Evolutionary conservation across 345 rosid genomes (phyloP).

Genomic region (Ceriops zippeliana): DNA sequence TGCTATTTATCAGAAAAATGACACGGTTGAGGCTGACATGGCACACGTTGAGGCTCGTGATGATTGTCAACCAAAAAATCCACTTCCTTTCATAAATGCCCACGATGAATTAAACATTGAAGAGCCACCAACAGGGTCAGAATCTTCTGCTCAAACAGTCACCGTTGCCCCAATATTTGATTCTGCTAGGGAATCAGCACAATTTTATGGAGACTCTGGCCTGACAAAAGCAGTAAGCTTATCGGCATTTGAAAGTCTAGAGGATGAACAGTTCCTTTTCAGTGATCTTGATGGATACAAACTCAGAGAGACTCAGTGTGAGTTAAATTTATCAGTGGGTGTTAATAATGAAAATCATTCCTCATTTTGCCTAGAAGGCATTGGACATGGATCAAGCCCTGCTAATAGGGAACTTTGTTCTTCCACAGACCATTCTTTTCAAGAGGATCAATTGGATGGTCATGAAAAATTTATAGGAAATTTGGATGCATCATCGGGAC

Average conservation of each 20-base stretch:
- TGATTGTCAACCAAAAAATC: conserved; percentile 17
- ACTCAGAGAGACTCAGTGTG: conserved; percentile 18
- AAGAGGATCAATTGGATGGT: conserved; percentile 24
- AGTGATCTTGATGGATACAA: conserved; percentile 54
- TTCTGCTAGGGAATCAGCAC: conserved; percentile 26
- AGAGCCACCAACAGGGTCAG: conserved; percentile 16
- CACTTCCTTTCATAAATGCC: conserved; percentile 16
- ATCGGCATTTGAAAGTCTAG: conserved; percentile 42
- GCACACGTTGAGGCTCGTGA: background rate
- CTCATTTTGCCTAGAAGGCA: conserved; percentile 19
- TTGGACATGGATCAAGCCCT: conserved; percentile 11
- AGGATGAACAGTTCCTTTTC: conserved; percentile 72
- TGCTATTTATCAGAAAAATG: conserved; percentile 20
- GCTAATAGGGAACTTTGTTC: conserved; percentile 23
- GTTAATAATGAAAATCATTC: conserved; percentile 25
- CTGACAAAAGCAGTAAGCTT: conserved; percentile 24
- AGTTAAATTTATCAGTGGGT: conserved; percentile 23
- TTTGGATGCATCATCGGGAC: conserved; percentile 34
- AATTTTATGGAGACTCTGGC: conserved; percentile 23
- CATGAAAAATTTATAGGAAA: conserved; percentile 28
- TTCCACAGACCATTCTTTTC: conserved; percentile 19
- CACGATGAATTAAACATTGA: conserved; percentile 12
- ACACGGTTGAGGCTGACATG: conserved; percentile 15
- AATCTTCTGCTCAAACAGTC: conserved; percentile 22
- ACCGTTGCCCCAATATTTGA: conserved; percentile 23